Percentiles rank a stretch among this genome's conserved stretches.
Conservation (phyloP, 805 yeast genomes). For the Wickerhamiella nectarea region DNA sequence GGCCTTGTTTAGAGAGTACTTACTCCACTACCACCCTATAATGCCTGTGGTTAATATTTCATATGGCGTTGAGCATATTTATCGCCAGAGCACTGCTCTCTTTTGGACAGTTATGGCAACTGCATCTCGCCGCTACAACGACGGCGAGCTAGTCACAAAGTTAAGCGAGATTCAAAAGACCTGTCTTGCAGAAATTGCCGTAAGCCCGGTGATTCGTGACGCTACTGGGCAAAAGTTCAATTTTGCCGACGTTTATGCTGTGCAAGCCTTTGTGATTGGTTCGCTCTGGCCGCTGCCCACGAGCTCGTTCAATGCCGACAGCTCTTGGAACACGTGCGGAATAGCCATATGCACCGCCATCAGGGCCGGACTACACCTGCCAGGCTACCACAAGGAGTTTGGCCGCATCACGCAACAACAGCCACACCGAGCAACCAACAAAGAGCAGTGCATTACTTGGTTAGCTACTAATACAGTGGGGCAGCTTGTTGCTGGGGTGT, state of each 20-base stretch:
- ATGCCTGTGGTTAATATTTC: conserved; percentile 75
- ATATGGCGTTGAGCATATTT: conserved; percentile 71
- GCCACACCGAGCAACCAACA: conserved; percentile 11
- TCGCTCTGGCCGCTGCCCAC: conserved; percentile 95
- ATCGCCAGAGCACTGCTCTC: conserved; percentile 67
- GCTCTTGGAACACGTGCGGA: conserved; percentile 91
- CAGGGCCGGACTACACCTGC: conserved; percentile 78
- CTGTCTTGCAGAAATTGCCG: conserved; percentile 73
- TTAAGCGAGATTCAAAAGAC: conserved; percentile 61
- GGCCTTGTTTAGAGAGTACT: conserved; percentile 54
- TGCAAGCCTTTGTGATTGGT: conserved; percentile 78
- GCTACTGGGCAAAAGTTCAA: conserved; percentile 47
- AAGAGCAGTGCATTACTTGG: conserved; percentile 84
- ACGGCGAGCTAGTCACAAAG: conserved; percentile 37
- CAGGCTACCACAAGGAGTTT: conserved; percentile 42
- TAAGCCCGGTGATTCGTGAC: conserved; percentile 77
- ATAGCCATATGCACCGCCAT: conserved; percentile 88
- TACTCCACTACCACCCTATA: conserved; percentile 65
- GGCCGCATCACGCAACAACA: conserved; percentile 28
- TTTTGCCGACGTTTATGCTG: conserved; percentile 84
- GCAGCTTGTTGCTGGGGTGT: conserved; percentile 79
- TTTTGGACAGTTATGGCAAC: conserved; percentile 91
- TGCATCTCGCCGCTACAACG: conserved; percentile 51
- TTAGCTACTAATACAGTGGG: conserved; percentile 82
- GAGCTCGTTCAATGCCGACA: conserved; percentile 86